phyloP scores from a whole-genome alignment of 2,329 filamentous ascomycete genomes.

The Colletotrichum tropicicola region DNA sequence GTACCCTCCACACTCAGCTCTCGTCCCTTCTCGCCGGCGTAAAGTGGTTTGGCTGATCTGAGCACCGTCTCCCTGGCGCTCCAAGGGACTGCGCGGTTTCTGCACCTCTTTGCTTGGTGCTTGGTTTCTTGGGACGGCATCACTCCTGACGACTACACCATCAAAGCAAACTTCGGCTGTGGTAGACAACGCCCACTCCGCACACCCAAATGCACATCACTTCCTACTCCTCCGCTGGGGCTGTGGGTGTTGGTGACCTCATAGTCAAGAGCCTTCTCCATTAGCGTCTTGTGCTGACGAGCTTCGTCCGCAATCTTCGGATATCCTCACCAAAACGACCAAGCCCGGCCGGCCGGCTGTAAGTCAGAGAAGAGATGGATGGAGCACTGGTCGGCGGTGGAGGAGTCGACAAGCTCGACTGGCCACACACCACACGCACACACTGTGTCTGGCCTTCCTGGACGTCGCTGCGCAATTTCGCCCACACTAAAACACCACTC shows the following conservation, averaged over 20 bases:
- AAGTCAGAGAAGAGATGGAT: neutral
- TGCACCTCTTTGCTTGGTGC: neutral
- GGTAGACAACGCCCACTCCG: neutral
- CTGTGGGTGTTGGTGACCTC: conserved; percentile 14
- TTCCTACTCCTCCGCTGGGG: conserved; percentile 5
- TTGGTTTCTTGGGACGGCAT: neutral
- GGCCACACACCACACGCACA: neutral
- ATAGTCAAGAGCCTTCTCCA: neutral
- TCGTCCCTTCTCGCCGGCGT: neutral
- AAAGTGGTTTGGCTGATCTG: conserved; percentile 1
- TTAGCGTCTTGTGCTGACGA: neutral
- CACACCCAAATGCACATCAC: neutral
- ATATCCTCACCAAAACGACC: neutral
- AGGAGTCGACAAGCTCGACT: neutral
- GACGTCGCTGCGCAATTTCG: conserved; percentile 14
- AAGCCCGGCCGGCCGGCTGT: neutral
- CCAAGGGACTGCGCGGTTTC: too few relatives aligned
- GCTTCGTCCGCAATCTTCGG: neutral
- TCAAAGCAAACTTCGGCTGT: neutral
- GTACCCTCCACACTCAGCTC: conserved; percentile 2
- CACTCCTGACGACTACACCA: neutral
- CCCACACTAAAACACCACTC: conserved; percentile 30
- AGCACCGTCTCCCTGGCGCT: neutral
- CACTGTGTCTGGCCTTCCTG: conserved; percentile 22
- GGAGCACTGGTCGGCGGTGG: neutral